A percentile compares a stretch with the other conserved stretches of the same genome.
phyloP scores from a whole-genome alignment of 257 asterid genomes.

The Scutellaria barbata region DNA sequence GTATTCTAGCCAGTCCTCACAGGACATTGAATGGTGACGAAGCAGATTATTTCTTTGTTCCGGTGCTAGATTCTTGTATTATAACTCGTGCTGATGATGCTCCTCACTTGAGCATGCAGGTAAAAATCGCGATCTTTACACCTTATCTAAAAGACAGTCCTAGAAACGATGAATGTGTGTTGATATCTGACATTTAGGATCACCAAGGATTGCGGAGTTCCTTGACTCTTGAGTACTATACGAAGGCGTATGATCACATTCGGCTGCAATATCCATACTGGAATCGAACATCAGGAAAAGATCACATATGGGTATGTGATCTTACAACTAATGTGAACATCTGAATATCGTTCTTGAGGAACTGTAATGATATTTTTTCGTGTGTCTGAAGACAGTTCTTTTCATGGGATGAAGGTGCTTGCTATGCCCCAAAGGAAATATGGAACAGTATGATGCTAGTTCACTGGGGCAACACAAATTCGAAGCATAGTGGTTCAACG shows the following conservation, averaged over 20 bases:
- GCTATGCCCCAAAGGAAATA: constrained; percentile 98
- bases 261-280: constrained; percentile 73
- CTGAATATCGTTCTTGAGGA: constrained; percentile 10
- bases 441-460: constrained; percentile 98
- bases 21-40: constrained; percentile 91
- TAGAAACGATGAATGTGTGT: not conserved
- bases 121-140: constrained; percentile 32
- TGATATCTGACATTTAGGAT: constrained; percentile 54
- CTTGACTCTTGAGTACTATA: constrained; percentile 80
- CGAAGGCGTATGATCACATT: constrained; percentile 80
- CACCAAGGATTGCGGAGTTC: constrained; percentile 86
- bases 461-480: constrained; percentile 97
- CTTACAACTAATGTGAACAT: constrained; percentile 5
- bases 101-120: constrained; percentile 87
- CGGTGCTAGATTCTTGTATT: constrained; percentile 94
- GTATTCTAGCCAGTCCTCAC: constrained; percentile 81
- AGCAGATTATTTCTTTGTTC: constrained; percentile 95
- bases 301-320: constrained; percentile 89
- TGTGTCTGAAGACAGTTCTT: constrained; percentile 69
- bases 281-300: constrained; percentile 90
- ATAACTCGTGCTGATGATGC: constrained; percentile 97
- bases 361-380: constrained; percentile 27
- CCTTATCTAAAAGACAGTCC: too few relatives aligned
- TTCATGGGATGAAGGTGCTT: constrained; percentile 99
- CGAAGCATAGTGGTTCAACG: constrained; percentile 87